phyloP scores from a whole-genome alignment of 1,139 yeast species.

The Geotrichum bryndzae region DNA sequence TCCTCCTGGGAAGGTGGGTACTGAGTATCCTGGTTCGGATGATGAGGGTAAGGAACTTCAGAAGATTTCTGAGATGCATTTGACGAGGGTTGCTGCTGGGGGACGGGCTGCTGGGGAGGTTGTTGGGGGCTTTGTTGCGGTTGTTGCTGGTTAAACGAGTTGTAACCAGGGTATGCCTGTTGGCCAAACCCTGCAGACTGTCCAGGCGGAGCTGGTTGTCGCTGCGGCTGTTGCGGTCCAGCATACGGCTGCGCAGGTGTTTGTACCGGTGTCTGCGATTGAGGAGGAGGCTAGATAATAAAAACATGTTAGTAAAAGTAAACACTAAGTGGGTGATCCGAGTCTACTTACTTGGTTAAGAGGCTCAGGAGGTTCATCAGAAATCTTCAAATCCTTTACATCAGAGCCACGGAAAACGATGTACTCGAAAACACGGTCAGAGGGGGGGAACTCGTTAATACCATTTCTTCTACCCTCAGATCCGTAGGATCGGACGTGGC shows the following conservation, averaged over 20 bases:
- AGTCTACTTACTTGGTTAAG: slow-evolving; percentile 31
- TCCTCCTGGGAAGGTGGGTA: slow-evolving; percentile 1
- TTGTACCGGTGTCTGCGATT: slow-evolving; percentile 4
- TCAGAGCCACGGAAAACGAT: slow-evolving; percentile 90
- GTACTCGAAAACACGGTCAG: slow-evolving; percentile 64
- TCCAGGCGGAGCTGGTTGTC: slow-evolving; percentile 8
- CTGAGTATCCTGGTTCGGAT: background rate
- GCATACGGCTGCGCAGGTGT: background rate
- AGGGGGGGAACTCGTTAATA: slow-evolving; percentile 66
- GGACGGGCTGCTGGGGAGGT: background rate
- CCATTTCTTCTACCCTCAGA: slow-evolving; percentile 87
- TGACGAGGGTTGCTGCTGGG: background rate
- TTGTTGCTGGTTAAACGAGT: background rate
- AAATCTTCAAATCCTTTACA: slow-evolving; percentile 80
- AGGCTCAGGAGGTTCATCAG: slow-evolving; percentile 52
- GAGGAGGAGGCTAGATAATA: background rate
- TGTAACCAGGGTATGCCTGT: slow-evolving; percentile 1
- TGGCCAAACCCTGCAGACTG: slow-evolving; percentile 3
- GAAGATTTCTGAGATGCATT: slow-evolving; percentile 1
- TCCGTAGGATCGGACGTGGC: slow-evolving; percentile 78
- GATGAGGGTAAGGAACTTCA: slow-evolving; percentile 9
- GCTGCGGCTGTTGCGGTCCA: slow-evolving; percentile 5
- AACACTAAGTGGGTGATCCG: background rate
- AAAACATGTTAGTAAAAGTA: background rate
- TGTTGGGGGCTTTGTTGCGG: background rate